Base-by-base conservation (phyloP, 202 grass and related monocot species). In the Dendrocalamus latiflorus region DNA sequence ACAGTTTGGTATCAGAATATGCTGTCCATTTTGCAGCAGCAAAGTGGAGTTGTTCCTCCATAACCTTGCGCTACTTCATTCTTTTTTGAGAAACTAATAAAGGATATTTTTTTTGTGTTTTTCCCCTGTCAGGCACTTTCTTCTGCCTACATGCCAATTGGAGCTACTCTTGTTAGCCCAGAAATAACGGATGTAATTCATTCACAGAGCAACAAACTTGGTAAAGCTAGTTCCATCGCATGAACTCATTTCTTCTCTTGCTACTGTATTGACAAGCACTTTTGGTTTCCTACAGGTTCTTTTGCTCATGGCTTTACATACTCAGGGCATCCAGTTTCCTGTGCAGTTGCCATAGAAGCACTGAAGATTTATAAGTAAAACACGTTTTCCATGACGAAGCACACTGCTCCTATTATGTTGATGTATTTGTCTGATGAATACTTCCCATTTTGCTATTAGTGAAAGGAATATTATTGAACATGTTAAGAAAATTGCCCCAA, bases 261-360 rank as follows among this genome's bases (percentile, higher is more conserved):
- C 43, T 77, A 42, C 21, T 70, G 16, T 48, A 80, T 72, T 72
- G 36, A 50, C 10, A 25, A 61, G 34, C 21, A 22, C 58, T 49
- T 70, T 4, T 39, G 68, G 43, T 37, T 77, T 65, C 93, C 79
- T n/a, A n/a, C n/a, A n/a, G n/a, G n/a, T n/a, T n/a, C n/a, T n/a
- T n/a, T n/a, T n/a, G n/a, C n/a, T n/a, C 95, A 98, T 73, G 95
- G 92, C 62, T 95, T 98, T 86, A 98, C 96, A 49, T 98, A 95
- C 64, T 98, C 96, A 2, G 96, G 93, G 9, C 96, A 95, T 86
- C 96, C 96, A 48, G 93, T 93, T 38, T 78, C 93, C 6, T 98
- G 96, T 74, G 91, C 93, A 76, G 96, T 98, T 55, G 96, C 96
- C 39, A 59, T 98, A 78, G 96, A 98, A 93, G 51, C 93, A 24